phyloP scores from a whole-genome alignment of 371 early-diverging fungal genomes.

The Mortierella sp. region DNA sequence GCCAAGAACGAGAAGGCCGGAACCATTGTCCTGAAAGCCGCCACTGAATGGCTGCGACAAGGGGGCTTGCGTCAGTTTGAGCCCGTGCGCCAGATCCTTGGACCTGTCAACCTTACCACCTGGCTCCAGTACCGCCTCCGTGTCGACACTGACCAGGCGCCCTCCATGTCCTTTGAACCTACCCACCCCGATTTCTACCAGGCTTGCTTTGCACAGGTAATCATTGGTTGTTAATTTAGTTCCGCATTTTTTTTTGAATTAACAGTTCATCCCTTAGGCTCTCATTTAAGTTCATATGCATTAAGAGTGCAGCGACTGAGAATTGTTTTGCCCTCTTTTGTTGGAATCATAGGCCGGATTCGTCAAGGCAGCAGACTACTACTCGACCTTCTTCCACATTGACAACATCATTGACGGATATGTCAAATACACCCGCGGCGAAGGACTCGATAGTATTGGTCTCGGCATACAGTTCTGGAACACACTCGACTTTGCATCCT shows the following conservation, averaged over 20 bases:
- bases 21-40: slow-evolving; percentile 32
- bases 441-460: slow-evolving; percentile 5
- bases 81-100: slow-evolving; percentile 54
- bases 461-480: slow-evolving; percentile 47
- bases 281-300: background rate
- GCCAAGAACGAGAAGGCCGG: slow-evolving; percentile 48
- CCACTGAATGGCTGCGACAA: slow-evolving; percentile 40
- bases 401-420: slow-evolving; percentile 23
- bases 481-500: slow-evolving; percentile 43
- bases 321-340: background rate
- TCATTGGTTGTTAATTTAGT: too few species aligned
- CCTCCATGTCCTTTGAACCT: slow-evolving; percentile 56
- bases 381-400: slow-evolving; percentile 40
- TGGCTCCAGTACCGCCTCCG: slow-evolving; percentile 57
- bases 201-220: slow-evolving; percentile 45
- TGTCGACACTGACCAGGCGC: slow-evolving; percentile 27
- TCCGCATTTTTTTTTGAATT: background rate
- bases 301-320: background rate
- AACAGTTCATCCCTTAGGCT: background rate
- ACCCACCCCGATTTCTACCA: slow-evolving; percentile 50
- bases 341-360: slow-evolving; percentile 32
- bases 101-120: slow-evolving; percentile 55
- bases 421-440: slow-evolving; percentile 1
- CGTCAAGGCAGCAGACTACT: slow-evolving; percentile 49
- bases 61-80: slow-evolving; percentile 40